Percentiles rank a stretch among this genome's conserved stretches.
phyloP scores from a whole-genome alignment of 2,329 filamentous ascomycete genomes.

The Colletotrichum nymphaeae region DNA sequence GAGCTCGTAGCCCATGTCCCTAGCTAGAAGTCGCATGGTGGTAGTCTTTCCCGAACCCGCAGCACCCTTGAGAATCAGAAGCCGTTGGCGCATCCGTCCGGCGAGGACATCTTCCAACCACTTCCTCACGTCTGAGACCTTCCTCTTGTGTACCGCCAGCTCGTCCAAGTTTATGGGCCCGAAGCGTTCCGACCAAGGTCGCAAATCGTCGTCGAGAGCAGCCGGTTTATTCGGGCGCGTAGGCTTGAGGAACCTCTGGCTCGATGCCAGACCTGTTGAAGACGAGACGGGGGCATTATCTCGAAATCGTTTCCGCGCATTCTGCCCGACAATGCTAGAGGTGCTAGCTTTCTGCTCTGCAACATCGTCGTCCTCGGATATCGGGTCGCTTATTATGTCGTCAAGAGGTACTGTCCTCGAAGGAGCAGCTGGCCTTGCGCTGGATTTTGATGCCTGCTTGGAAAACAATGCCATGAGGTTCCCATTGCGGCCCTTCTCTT shows the following conservation, averaged over 20 bases:
- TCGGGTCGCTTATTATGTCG: constrained; percentile 65
- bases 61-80: constrained; percentile 88
- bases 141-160: constrained; percentile 93
- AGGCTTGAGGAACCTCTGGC: constrained; percentile 65
- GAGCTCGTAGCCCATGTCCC: constrained; percentile 80
- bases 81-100: constrained; percentile 73
- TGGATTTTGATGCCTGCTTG: constrained; percentile 65
- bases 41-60: constrained; percentile 95
- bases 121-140: constrained; percentile 84
- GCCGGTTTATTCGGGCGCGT: constrained; percentile 45
- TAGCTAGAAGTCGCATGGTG: constrained; percentile 81
- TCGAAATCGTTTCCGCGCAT: constrained; percentile 65
- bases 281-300: constrained; percentile 41
- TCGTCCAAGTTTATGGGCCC: constrained; percentile 81
- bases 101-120: constrained; percentile 84
- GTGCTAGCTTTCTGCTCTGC: constrained; percentile 60
- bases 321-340: constrained; percentile 66
- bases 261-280: constrained; percentile 45
- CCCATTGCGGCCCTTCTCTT: constrained; percentile 64
- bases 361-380: constrained; percentile 71
- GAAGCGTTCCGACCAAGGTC: constrained; percentile 91
- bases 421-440: background rate
- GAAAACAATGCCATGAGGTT: constrained; percentile 71
- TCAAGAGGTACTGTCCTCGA: constrained; percentile 53
- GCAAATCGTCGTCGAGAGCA: constrained; percentile 63